Base-by-base conservation (phyloP, 257 asterid genomes). In the Euphrasia confusa region DNA sequence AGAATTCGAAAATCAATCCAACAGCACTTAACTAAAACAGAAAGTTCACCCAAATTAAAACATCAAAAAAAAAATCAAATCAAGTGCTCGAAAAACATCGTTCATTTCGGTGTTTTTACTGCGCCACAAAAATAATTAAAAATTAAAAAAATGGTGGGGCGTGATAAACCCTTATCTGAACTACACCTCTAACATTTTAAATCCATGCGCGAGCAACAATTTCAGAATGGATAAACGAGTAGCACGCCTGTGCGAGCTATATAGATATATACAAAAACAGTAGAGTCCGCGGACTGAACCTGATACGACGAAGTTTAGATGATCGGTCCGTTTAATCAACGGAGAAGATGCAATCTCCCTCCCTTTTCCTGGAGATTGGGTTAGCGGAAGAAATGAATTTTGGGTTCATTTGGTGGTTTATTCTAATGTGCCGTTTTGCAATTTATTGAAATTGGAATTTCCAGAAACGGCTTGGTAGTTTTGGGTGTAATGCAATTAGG, bases 251-350 rank as follows among this genome's bases (percentile, higher is more conserved):
- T 21, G 24, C 24, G 24, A 21, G 24, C 24, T 21, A 21, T 21
- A 21, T 21, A 21, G 24, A 21, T 21, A 21, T 21, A 21, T 21
- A 21, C 24, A 21, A 57, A 37, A 67, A 63, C 68, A 71, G 74
- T 64, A 47, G 59, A 62, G 61, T 48, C 37, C 15, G 12, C 63
- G 63, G 44, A 67, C 45, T 61, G 52, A 74, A 74, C 83, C 83
- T 78, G 68, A 61, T 54, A 71, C 75, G 71, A 50, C 72, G 65
- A n/a, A 70, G 77, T 68, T 40, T 69, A 78, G 74, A 66, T 71
- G 75, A 78, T 68, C 72, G 75, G 18, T 68, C 72, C 73, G 18
- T 54, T 52, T 65, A 77, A 64, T 74, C 71, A 65, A 18, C 10
- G 70, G 45, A 52, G 57, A 52, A 47, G 42, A 10, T 44, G 50